Evolutionary conservation across 495 filamentous ascomycete species (phyloP).

Genomic region (Paragyromitra xinjiangensis): DNA sequence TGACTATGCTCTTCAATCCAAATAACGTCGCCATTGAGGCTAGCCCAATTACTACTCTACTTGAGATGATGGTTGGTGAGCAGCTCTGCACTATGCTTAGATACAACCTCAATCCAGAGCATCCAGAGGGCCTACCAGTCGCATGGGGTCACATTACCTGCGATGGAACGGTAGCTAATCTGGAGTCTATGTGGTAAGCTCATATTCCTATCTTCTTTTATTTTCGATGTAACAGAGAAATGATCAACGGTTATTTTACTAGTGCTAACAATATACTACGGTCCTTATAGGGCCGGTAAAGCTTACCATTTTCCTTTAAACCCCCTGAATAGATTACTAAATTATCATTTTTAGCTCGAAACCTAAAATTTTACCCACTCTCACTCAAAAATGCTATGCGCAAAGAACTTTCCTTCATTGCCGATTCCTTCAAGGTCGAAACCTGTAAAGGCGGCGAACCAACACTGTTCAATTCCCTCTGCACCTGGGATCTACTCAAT

Average conservation of each 20-base stretch:
- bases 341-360: constrained; percentile 58
- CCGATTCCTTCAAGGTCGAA: constrained; percentile 57
- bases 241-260: background rate
- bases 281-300: constrained; percentile 10
- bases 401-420: constrained; percentile 58
- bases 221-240: background rate
- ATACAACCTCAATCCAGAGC: constrained; percentile 52
- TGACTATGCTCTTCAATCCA: constrained; percentile 64
- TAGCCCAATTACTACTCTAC: constrained; percentile 60
- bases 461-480: constrained; percentile 59
- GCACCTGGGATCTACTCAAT: constrained; percentile 64
- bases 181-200: constrained; percentile 61
- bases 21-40: constrained; percentile 64
- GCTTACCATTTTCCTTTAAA: background rate
- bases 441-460: constrained; percentile 56
- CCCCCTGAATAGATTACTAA: background rate
- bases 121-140: background rate
- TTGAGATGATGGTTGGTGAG: constrained; percentile 61
- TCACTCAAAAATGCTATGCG: constrained; percentile 59
- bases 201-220: constrained; percentile 12
- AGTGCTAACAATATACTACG: background rate
- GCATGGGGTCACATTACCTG: constrained; percentile 57
- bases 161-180: constrained; percentile 63
- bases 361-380: constrained; percentile 64
- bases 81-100: constrained; percentile 63